Evolutionary conservation across 768 basidiomycete species (phyloP), one percentile per base, ranked within the genome.

Genomic region (Lactarius akahatsu): DNA sequence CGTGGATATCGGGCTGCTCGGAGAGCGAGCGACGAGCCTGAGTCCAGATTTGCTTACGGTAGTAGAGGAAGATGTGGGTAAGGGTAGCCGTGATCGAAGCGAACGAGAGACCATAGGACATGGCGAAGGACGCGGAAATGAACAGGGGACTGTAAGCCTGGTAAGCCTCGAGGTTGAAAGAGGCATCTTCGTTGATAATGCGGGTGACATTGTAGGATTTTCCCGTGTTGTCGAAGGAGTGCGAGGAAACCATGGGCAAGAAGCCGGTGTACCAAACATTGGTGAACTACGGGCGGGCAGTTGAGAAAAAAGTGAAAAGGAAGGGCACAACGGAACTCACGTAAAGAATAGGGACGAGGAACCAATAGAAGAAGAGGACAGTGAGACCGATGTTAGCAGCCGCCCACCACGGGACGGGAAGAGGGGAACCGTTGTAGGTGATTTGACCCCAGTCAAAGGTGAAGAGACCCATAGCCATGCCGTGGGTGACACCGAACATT

Each of bases 361-460:
- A 70, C 87, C 80, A 92, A 77, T 87, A 89, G 77, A 92, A 84
- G 76, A 88, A 80, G 5, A 86, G 76, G 70, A 91, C 87, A 32
- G 88, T 85, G 57, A 73, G 77, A 3, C 82, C 75, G 62, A 91
- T 79, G 74, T 92, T 91, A 13, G 87, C 89, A 73, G 88, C 85
- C 3, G 89, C 89, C 89, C 89, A 91, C 89, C 90, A 93, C 2
- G 91, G 91, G 11, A 88, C 86, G 6, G 88, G 86, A 56, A 93
- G 84, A 0, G 91, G 91, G 28, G 85, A 85, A 20, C 84, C 84
- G 61, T 85, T 86, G 72, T 86, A 90, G 9, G 86, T 83, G 66
- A 89, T 85, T 74, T 90, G 87, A 3, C 86, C 79, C 92, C 91
- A 94, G 70, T 93, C 91, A 73, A 94, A 91, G 38, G 90, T 90